These are phyloP conservation scores for Phialemonium atrogriseum DNA, from an alignment of 2,329 filamentous ascomycete genomes.

Conservation along the genomic window DNA sequence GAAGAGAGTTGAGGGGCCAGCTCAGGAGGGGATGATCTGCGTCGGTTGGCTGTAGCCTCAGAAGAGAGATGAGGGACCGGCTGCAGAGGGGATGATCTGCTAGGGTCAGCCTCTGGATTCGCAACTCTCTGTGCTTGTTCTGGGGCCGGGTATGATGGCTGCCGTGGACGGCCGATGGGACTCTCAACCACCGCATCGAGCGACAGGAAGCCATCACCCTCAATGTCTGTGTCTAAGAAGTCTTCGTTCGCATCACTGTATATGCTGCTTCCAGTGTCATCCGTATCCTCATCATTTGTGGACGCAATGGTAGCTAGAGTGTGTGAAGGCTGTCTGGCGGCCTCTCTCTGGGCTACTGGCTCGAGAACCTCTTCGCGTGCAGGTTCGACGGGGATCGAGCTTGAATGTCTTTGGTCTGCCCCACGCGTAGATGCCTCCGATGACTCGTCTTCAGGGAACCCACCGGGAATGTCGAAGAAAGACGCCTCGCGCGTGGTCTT, in stretches of 20 bases:
- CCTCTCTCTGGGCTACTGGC: constrained; percentile 12
- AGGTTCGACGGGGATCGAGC: constrained; percentile 1
- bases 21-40: constrained; percentile 1
- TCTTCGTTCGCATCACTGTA: constrained; percentile 76
- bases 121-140: constrained; percentile 8
- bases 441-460: constrained; percentile 42
- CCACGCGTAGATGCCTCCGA: constrained; percentile 12
- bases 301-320: constrained; percentile 15
- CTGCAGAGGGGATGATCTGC: constrained; percentile 1
- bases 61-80: constrained; percentile 8
- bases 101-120: too few species aligned
- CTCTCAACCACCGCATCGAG: constrained; percentile 63
- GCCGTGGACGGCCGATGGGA: constrained; percentile 35
- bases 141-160: constrained; percentile 13
- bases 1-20: constrained; percentile 8
- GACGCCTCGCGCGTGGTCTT: constrained; percentile 9
- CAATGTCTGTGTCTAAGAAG: constrained; percentile 52
- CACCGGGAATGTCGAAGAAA: constrained; percentile 48
- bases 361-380: constrained; percentile 11
- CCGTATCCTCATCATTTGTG: constrained; percentile 26
- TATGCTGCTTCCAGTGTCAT: constrained; percentile 39
- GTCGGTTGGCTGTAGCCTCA: constrained; percentile 9
- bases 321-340: constrained; percentile 8
- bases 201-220: constrained; percentile 61
- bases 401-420: neutral